phyloP scores from a whole-genome alignment of 208 protist species.

The Trypanosoma melophagium region DNA sequence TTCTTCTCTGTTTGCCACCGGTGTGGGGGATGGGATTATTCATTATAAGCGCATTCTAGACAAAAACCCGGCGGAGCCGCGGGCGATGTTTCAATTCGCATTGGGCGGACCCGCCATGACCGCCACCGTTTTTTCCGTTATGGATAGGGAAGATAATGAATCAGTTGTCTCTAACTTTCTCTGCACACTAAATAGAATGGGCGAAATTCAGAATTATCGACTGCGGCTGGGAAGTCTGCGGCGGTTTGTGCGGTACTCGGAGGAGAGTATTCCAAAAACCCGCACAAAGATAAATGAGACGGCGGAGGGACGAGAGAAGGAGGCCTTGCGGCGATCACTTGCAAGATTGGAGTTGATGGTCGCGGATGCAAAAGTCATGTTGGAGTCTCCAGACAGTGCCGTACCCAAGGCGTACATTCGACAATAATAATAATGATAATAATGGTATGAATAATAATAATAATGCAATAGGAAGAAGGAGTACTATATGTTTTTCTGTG shows the following conservation, averaged over 20 bases:
- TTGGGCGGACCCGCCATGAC: constrained; percentile 60
- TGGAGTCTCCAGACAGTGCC: constrained; percentile 48
- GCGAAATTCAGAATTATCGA: constrained; percentile 62
- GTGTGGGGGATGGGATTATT: constrained; percentile 64
- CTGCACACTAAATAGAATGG: constrained; percentile 54
- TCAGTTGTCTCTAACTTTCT: constrained; percentile 39
- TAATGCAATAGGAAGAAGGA: background rate
- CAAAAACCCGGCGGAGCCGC: constrained; percentile 81
- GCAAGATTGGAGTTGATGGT: constrained; percentile 62
- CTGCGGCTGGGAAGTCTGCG: constrained; percentile 57
- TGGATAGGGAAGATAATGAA: constrained; percentile 21
- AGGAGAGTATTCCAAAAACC: constrained; percentile 47
- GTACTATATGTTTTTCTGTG: no score
- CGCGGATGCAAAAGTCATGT: constrained; percentile 53
- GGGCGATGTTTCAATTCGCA: constrained; percentile 71
- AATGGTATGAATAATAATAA: background rate
- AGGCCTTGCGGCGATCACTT: constrained; percentile 41
- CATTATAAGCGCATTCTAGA: constrained; percentile 81
- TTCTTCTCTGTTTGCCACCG: constrained; percentile 72
- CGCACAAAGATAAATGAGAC: constrained; percentile 41
- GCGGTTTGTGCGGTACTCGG: constrained; percentile 51
- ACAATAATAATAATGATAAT: background rate
- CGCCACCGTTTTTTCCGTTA: constrained; percentile 47
- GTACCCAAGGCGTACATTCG: constrained; percentile 73
- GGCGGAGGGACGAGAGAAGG: constrained; percentile 36